phyloP scores from a whole-genome alignment of 2,329 filamentous ascomycete genomes.

The Rasamsonia emersonii region DNA sequence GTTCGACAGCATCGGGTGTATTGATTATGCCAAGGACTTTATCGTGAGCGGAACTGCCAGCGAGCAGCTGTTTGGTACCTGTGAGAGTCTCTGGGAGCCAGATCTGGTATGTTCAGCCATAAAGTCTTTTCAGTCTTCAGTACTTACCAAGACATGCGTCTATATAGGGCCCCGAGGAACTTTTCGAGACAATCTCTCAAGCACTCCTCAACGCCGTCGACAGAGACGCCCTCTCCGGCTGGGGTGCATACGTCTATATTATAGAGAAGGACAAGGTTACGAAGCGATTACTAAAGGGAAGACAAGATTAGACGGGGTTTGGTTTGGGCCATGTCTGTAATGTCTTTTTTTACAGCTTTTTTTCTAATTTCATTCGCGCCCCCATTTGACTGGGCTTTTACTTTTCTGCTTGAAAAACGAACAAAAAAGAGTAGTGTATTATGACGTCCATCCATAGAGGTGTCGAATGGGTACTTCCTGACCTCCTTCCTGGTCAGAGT shows the following conservation, averaged over 20 bases:
- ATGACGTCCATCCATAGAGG: too few species aligned
- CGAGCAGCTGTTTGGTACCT: constrained; percentile 98
- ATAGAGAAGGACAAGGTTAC: constrained; percentile 99
- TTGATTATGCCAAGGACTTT: constrained; percentile 99
- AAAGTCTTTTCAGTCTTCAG: too few species aligned
- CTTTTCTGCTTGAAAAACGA: too few species aligned
- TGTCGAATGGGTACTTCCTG: too few species aligned
- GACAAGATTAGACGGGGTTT: constrained; percentile 97
- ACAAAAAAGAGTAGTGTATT: too few species aligned
- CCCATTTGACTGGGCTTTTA: too few species aligned
- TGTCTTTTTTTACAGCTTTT: too few species aligned
- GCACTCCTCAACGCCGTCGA: constrained; percentile 91
- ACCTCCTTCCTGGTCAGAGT: too few species aligned
- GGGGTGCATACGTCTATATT: constrained; percentile 98
- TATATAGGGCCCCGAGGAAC: constrained; percentile 75
- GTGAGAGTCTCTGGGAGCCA: constrained; percentile 95
- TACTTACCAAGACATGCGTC: too few species aligned
- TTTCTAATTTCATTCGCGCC: too few species aligned
- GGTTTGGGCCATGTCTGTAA: too few species aligned
- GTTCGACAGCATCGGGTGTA: constrained; percentile 98
- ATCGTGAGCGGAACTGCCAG: constrained; percentile 94
- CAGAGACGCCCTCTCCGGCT: constrained; percentile 90
- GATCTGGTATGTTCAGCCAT: constrained; percentile 67
- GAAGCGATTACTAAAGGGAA: constrained; percentile 94
- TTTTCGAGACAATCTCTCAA: constrained; percentile 98